Percentiles rank a stretch among this genome's conserved stretches.
Conservation (phyloP, 2,329 filamentous ascomycete species). For the Colletotrichum somersetense region DNA sequence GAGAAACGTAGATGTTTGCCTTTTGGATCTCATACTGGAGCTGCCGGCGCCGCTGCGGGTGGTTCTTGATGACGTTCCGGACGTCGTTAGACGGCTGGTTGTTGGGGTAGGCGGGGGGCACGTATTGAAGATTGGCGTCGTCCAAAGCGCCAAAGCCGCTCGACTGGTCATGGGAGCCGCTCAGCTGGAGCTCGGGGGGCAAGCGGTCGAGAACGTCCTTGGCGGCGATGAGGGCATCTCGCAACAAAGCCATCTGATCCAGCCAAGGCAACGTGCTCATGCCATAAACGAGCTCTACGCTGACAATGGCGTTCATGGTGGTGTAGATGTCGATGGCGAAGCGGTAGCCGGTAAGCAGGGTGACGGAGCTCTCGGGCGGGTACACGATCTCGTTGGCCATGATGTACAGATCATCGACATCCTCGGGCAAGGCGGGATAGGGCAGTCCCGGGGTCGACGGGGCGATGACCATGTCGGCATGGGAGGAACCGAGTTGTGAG, state of each 20-base stretch:
- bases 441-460: constrained; percentile 81
- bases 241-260: constrained; percentile 80
- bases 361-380: constrained; percentile 76
- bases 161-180: constrained; percentile 54
- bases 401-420: constrained; percentile 88
- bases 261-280: constrained; percentile 82
- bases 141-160: constrained; percentile 57
- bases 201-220: constrained; percentile 77
- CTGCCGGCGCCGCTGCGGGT: constrained; percentile 64
- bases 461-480: constrained; percentile 79
- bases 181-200: constrained; percentile 75
- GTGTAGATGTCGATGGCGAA: constrained; percentile 82
- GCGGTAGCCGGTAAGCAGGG: constrained; percentile 84
- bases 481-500: constrained; percentile 79
- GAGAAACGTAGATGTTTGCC: constrained; percentile 87
- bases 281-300: constrained; percentile 86
- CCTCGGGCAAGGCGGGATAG: constrained; percentile 83
- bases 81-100: constrained; percentile 63
- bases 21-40: constrained; percentile 92
- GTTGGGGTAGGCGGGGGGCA: constrained; percentile 62
- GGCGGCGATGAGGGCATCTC: constrained; percentile 76
- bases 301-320: constrained; percentile 82
- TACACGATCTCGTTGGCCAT: constrained; percentile 76
- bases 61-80: constrained; percentile 61
- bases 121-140: constrained; percentile 64